phyloP scores from a whole-genome alignment of 2,329 filamentous ascomycete genomes.

The Orbilia javanica region DNA sequence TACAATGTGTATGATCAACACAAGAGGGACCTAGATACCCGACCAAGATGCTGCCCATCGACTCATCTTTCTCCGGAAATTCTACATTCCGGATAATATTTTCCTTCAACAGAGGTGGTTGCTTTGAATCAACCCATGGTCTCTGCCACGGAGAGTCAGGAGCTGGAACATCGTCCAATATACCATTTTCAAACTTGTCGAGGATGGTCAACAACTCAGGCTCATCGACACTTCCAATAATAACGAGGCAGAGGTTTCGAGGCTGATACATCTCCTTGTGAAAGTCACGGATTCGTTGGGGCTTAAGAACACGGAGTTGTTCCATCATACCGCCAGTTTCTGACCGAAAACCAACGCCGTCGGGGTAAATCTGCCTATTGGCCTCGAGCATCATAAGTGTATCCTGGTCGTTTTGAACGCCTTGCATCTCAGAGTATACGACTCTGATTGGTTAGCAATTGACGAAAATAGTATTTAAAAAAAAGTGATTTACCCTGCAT shows the following conservation, averaged over 20 bases:
- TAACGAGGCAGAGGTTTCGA: slow-evolving; percentile 89
- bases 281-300: slow-evolving; percentile 92
- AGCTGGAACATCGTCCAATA: slow-evolving; percentile 83
- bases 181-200: slow-evolving; percentile 87
- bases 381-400: slow-evolving; percentile 90
- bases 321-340: slow-evolving; percentile 99
- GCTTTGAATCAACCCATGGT: slow-evolving; percentile 90
- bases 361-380: slow-evolving; percentile 84
- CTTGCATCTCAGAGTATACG: slow-evolving; percentile 99
- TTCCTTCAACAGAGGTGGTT: slow-evolving; percentile 78
- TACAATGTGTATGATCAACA: slow-evolving; percentile 74
- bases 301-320: slow-evolving; percentile 84
- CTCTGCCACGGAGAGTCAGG: slow-evolving; percentile 80
- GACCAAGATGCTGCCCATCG: slow-evolving; percentile 86
- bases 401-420: slow-evolving; percentile 82
- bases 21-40: slow-evolving; percentile 88
- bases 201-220: slow-evolving; percentile 82
- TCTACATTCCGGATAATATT: slow-evolving; percentile 83
- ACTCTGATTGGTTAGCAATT: slow-evolving; percentile 69
- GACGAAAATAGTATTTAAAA: slow-evolving; percentile 56
- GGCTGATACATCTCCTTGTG: slow-evolving; percentile 98
- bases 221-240: slow-evolving; percentile 93
- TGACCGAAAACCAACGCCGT: slow-evolving; percentile 91
- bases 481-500: slow-evolving; percentile 73
- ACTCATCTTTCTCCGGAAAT: slow-evolving; percentile 97